phyloP scores from a whole-genome alignment of 1,284 basidiomycete genomes.

The Pyrrhoderma lamaoense region DNA sequence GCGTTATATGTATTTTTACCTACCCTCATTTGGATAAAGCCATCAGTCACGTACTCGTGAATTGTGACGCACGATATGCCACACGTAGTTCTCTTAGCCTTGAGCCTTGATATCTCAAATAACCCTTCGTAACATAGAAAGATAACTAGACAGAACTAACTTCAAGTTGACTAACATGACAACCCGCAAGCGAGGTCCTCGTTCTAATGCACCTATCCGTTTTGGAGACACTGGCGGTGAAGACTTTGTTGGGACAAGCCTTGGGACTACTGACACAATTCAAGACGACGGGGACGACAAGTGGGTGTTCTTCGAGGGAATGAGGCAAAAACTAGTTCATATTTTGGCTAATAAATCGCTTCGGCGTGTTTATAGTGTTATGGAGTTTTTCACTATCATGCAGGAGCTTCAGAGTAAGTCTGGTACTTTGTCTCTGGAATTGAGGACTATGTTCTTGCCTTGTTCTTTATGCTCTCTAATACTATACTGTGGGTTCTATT shows the following conservation, averaged over 20 bases:
- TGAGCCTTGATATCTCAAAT: no score
- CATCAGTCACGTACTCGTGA: no score
- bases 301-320: conserved; percentile 16
- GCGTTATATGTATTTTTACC: no score
- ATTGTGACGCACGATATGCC: no score
- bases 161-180: conserved; percentile 5
- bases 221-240: conserved; percentile 9
- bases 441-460: no score
- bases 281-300: conserved; percentile 24
- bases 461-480: neutral
- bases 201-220: conserved; percentile 12
- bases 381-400: conserved; percentile 28
- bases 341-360: no score
- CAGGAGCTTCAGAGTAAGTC: conserved; percentile 28
- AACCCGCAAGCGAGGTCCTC: conserved; percentile 6
- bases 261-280: conserved; percentile 16
- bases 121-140: no score
- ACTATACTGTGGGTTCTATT: no score
- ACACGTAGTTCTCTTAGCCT: no score
- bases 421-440: neutral
- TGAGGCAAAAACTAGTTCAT: no score
- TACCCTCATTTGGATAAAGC: no score
- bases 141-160: no score
- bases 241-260: conserved; percentile 5
- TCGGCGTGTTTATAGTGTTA: conserved; percentile 17